Conservation (phyloP, 805 yeast genomes). For the Yarrowia phangngaensis region DNA sequence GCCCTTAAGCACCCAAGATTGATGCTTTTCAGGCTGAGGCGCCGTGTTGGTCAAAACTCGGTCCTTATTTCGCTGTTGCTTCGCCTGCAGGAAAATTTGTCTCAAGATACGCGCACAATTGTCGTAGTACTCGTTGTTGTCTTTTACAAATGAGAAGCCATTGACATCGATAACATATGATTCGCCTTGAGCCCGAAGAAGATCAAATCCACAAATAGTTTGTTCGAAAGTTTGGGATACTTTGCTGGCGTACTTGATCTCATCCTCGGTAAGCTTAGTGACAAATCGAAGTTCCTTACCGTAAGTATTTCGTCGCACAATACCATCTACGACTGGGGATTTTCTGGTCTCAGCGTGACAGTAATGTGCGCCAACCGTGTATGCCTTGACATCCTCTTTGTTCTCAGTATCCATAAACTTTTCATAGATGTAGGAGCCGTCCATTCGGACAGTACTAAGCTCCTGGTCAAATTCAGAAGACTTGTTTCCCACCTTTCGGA, state of each 20-base stretch:
- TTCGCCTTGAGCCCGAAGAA: conserved; percentile 80
- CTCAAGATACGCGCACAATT: conserved; percentile 73
- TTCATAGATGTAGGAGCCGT: conserved; percentile 90
- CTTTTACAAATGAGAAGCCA: conserved; percentile 96
- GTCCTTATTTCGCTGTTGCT: conserved; percentile 34
- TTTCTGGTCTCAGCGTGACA: conserved; percentile 99
- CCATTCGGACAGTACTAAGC: conserved; percentile 68
- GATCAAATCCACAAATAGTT: conserved; percentile 95
- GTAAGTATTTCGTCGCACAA: conserved; percentile 92
- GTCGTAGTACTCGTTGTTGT: conserved; percentile 81
- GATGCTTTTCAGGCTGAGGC: conserved; percentile 58
- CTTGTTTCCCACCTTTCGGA: conserved; percentile 95
- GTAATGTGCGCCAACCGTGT: conserved; percentile 84
- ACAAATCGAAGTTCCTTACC: conserved; percentile 94
- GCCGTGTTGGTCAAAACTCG: conserved; percentile 42
- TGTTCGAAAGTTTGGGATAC: conserved; percentile 79
- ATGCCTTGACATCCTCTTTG: conserved; percentile 97
- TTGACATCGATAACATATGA: conserved; percentile 95
- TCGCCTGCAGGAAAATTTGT: conserved; percentile 64
- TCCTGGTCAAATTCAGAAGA: conserved; percentile 92
- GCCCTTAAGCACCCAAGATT: conserved; percentile 96
- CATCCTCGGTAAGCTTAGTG: conserved; percentile 72
- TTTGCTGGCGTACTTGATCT: conserved; percentile 71
- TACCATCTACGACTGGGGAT: conserved; percentile 99
- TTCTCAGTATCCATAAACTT: conserved; percentile 96